Conservation (phyloP, 331 rosid genomes). For the Rosa hybrid region DNA sequence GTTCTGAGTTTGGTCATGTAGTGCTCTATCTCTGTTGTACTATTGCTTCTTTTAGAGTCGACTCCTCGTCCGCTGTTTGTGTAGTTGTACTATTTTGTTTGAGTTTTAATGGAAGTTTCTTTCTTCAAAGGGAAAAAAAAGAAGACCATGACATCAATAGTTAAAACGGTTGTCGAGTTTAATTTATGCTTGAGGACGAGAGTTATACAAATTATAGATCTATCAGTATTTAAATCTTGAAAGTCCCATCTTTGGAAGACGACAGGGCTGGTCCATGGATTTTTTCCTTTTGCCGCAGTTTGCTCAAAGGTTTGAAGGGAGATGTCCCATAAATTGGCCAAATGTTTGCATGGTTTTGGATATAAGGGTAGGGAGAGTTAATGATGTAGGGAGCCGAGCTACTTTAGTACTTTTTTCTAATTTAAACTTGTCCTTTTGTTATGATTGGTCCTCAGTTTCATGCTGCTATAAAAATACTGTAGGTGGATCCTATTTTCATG, state of each 20-base stretch:
- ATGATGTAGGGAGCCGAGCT: background rate
- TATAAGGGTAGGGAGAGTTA: background rate
- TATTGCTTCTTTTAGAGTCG: background rate
- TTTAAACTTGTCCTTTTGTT: too few relatives aligned
- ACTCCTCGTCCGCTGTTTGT: background rate
- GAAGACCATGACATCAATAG: background rate
- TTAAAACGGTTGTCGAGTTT: background rate
- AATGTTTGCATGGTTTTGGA: background rate
- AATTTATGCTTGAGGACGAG: background rate
- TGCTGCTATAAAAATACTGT: background rate
- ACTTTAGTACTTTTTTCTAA: background rate
- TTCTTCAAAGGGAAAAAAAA: background rate
- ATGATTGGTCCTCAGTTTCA: too few relatives aligned
- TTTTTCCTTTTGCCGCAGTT: too few relatives aligned
- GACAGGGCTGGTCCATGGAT: too few relatives aligned
- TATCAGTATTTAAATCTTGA: background rate
- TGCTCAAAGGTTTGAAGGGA: too few relatives aligned
- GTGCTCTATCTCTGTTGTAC: background rate
- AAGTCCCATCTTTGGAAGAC: background rate
- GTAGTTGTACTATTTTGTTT: background rate
- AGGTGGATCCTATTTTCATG: background rate
- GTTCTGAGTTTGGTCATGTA: background rate
- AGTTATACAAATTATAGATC: background rate
- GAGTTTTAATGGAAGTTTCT: background rate
- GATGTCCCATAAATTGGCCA: background rate